Evolutionary conservation across 176 grass and related monocot species (phyloP), one percentile per base, ranked within the genome.

Genomic region (Musa acuminata): DNA sequence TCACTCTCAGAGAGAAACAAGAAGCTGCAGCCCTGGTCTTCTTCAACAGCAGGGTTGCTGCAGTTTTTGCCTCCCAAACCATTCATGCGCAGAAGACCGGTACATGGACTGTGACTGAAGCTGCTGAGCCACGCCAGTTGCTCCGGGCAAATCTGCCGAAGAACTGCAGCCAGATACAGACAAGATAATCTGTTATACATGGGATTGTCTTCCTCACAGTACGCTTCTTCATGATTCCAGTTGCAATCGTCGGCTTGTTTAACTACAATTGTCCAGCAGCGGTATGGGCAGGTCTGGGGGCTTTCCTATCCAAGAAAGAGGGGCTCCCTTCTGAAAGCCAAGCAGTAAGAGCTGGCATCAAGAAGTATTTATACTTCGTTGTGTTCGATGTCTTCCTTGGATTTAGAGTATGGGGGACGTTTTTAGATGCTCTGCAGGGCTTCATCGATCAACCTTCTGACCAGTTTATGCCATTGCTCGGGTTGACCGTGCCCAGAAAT

Each of bases 351-450:
- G 95, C 88, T 21, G 76, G 88, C 13, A 74, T 88, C 26, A 91
- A 91, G 65, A 99, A 94, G 77, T 91, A 89, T 67, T 99, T 99
- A 68, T 99, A 91, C 58, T 99, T 99, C 52, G 69, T 94, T 53
- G 16, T 99, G 51, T 89, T 94, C 86, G 91, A 99, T 82, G 95
- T 94, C 55, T 99, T 99, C 85, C 11, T 99, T 73, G 81, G 81
- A 4, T 54, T 75, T 59, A 79, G 91, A 64, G 74, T 99, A 67
- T 7, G 52, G 1, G 72, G 58, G 4, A 75, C 91, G 67, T 62
- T 99, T 67, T 84, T 88, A 13, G 21, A 1, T 3, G 71, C 84
- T 12, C 64, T 94, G 82, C 79, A 51, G 76, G 64, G 1, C 0
- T 67, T 99, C 64, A 21, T 87, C 13, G 1, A 87, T 2, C 55